phyloP scores from a whole-genome alignment of 495 filamentous ascomycete species.

The Aspergillus diversus region DNA sequence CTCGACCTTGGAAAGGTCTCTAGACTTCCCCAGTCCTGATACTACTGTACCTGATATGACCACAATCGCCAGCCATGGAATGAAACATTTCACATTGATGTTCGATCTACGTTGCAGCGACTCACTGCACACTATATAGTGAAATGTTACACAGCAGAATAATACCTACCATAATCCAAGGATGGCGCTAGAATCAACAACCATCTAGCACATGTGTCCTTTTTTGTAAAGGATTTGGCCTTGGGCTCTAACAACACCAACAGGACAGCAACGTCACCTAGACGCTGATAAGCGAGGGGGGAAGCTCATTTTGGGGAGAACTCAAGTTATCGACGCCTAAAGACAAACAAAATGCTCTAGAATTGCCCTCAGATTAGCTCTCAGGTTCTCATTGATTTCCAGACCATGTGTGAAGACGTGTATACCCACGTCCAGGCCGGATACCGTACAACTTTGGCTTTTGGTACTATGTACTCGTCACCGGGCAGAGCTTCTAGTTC shows the following conservation, averaged over 20 bases:
- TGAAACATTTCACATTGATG: background rate
- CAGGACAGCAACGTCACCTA: no score
- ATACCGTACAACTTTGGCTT: slow-evolving; percentile 61
- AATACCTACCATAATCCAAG: slow-evolving; percentile 18
- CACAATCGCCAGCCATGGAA: background rate
- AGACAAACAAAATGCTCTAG: background rate
- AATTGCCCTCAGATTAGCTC: slow-evolving; percentile 60
- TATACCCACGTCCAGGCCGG: slow-evolving; percentile 34
- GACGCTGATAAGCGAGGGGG: no score
- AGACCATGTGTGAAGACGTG: slow-evolving; percentile 23
- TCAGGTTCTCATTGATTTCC: slow-evolving; percentile 59
- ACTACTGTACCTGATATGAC: slow-evolving; percentile 12
- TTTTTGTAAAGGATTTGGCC: no score
- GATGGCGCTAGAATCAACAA: background rate
- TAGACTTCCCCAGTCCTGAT: slow-evolving; percentile 1
- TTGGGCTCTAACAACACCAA: no score
- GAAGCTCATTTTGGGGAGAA: no score
- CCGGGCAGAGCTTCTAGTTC: slow-evolving; percentile 33
- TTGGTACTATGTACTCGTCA: slow-evolving; percentile 53
- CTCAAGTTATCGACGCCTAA: background rate
- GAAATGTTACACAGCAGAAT: background rate
- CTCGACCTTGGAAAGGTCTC: slow-evolving; percentile 4
- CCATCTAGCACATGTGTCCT: background rate
- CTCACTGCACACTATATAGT: background rate
- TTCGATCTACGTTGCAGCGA: background rate